A percentile compares a stretch with the other conserved stretches of the same genome.
phyloP scores from a whole-genome alignment of 2,329 filamentous ascomycete genomes.

The Hypoxylon sp. region DNA sequence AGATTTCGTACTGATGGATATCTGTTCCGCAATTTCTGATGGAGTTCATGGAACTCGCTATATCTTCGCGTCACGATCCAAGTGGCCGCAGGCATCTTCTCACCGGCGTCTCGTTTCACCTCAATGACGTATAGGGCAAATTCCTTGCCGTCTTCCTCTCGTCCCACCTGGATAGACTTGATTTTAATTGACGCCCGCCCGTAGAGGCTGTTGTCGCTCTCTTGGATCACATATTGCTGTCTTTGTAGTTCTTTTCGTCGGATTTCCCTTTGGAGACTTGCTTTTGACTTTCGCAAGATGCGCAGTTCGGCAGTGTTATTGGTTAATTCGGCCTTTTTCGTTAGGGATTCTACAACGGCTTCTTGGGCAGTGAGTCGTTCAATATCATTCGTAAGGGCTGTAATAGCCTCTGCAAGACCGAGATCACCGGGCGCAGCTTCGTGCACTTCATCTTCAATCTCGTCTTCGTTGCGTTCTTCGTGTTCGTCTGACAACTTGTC shows the following conservation, averaged over 20 bases:
- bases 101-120: slow-evolving; percentile 88
- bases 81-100: slow-evolving; percentile 95
- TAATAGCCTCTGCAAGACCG: slow-evolving; percentile 92
- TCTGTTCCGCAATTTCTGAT: slow-evolving; percentile 86
- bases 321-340: slow-evolving; percentile 93
- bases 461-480: slow-evolving; percentile 76
- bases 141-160: slow-evolving; percentile 92
- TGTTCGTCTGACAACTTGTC: slow-evolving; percentile 89
- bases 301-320: slow-evolving; percentile 95
- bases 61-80: slow-evolving; percentile 96
- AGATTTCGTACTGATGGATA: slow-evolving; percentile 91
- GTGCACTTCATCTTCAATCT: slow-evolving; percentile 85
- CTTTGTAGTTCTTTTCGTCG: slow-evolving; percentile 94
- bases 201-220: slow-evolving; percentile 97
- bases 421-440: slow-evolving; percentile 95
- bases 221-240: slow-evolving; percentile 96
- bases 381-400: slow-evolving; percentile 88
- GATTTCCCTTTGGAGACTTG: slow-evolving; percentile 92
- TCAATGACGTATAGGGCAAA: slow-evolving; percentile 95
- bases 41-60: slow-evolving; percentile 95
- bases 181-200: slow-evolving; percentile 91
- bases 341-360: slow-evolving; percentile 90
- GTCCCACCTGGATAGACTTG: slow-evolving; percentile 91
- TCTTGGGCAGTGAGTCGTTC: slow-evolving; percentile 90
- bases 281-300: slow-evolving; percentile 93